Conservation (phyloP, 306 rosid species). For the Acacia crassicarpa region DNA sequence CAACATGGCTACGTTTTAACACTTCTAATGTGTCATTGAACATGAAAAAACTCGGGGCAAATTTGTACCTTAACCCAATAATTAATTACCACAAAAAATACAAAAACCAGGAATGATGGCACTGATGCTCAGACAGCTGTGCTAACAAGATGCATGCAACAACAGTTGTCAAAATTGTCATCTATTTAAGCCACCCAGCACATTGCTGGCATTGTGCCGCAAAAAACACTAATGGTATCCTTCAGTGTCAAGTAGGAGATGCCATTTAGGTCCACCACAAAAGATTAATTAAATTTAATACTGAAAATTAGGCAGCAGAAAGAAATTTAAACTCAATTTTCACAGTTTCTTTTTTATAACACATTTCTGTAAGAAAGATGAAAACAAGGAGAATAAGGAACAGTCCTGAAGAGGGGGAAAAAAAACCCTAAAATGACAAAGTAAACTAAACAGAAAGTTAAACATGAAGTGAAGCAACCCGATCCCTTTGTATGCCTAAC, state of each 20-base stretch:
- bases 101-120: constrained; percentile 11
- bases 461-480: neutral
- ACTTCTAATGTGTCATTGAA: no score
- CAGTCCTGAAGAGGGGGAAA: neutral
- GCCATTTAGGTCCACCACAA: neutral
- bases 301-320: neutral
- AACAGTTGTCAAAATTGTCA: neutral
- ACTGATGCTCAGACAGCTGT: constrained; percentile 2
- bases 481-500: neutral
- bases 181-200: neutral
- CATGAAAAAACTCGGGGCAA: no score
- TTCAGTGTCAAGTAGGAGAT: neutral
- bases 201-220: neutral
- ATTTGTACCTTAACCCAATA: neutral
- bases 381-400: neutral
- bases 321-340: neutral
- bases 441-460: neutral
- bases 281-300: neutral
- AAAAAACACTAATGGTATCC: neutral
- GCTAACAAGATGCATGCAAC: constrained; percentile 5
- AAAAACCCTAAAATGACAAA: neutral
- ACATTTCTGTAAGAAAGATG: neutral
- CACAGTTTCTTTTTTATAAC: neutral
- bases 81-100: neutral
- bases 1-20: no score